Evolutionary conservation across 148 eudicot species (phyloP).

Genomic region (Vaccinium macrocarpon): DNA sequence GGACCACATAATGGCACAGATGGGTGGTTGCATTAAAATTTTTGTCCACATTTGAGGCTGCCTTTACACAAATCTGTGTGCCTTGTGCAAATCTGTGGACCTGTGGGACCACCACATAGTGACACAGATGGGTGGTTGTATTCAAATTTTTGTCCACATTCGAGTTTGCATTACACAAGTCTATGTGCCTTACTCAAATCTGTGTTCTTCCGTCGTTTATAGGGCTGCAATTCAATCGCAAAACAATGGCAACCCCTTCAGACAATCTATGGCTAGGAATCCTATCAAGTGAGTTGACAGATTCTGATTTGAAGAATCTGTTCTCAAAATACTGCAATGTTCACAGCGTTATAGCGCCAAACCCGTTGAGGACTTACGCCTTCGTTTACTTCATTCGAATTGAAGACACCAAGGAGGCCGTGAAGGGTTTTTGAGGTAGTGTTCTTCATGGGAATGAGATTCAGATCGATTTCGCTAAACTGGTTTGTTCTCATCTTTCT

Average conservation of each 20-base stretch:
- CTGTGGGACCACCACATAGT: too few relatives aligned
- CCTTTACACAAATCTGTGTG: neutral
- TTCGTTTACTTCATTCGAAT: slow-evolving; percentile 50
- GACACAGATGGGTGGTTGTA: too few relatives aligned
- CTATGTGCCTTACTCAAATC: neutral
- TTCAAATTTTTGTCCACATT: too few relatives aligned
- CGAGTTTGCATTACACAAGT: neutral
- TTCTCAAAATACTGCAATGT: slow-evolving; percentile 54
- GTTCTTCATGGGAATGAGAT: slow-evolving; percentile 42
- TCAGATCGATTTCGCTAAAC: slow-evolving; percentile 81
- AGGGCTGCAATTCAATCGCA: neutral
- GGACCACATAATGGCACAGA: too few relatives aligned
- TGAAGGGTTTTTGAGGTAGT: slow-evolving; percentile 49
- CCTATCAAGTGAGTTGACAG: slow-evolving; percentile 45
- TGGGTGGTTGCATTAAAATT: too few relatives aligned
- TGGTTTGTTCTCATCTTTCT: slow-evolving; percentile 57
- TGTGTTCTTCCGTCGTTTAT: neutral
- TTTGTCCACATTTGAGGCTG: neutral
- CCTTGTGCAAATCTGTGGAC: too few relatives aligned
- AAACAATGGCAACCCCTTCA: slow-evolving; percentile 26
- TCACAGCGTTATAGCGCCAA: slow-evolving; percentile 38
- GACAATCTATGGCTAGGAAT: slow-evolving; percentile 81
- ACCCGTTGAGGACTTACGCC: slow-evolving; percentile 56
- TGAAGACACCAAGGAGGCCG: slow-evolving; percentile 55
- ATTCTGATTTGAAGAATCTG: slow-evolving; percentile 49